Percentiles rank a stretch among this genome's conserved stretches.
Evolutionary conservation across 768 basidiomycete genomes (phyloP).

Genomic region (Boletus insuetus): DNA sequence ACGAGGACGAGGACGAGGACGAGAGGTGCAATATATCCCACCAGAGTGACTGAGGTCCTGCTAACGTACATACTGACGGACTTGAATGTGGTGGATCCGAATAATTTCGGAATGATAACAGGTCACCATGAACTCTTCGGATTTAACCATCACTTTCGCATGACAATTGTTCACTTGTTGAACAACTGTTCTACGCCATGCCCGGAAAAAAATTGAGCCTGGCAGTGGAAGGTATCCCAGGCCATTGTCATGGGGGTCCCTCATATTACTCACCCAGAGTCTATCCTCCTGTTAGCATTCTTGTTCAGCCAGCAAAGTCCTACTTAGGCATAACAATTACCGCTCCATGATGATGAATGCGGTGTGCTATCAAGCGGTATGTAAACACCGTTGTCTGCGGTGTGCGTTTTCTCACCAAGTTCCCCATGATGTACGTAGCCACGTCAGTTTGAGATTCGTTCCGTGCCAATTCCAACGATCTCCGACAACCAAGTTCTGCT

Average conservation of each 20-base stretch:
- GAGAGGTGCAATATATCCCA: too few species aligned
- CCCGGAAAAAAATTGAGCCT: neutral
- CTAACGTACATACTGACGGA: too few species aligned
- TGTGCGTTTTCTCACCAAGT: neutral
- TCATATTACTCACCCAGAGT: neutral
- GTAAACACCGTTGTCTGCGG: neutral
- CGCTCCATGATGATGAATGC: constrained; percentile 41
- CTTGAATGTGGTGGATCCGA: too few species aligned
- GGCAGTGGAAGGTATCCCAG: constrained; percentile 10
- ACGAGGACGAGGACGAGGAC: too few species aligned
- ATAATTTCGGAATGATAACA: too few species aligned
- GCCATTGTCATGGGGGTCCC: neutral
- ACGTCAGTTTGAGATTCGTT: constrained; percentile 50
- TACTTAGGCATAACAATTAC: neutral
- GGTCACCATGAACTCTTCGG: too few species aligned
- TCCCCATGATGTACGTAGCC: constrained; percentile 31
- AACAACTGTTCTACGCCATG: too few species aligned
- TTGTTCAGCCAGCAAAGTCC: too few species aligned
- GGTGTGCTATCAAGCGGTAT: constrained; percentile 45
- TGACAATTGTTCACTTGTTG: too few species aligned
- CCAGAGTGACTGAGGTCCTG: too few species aligned
- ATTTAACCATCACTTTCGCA: too few species aligned
- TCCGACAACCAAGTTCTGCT: constrained; percentile 56
- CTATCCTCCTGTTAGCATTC: neutral
- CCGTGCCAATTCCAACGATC: constrained; percentile 50